phyloP scores from a whole-genome alignment of 2,329 filamentous ascomycete genomes.

The Ceratocystis huliohia region DNA sequence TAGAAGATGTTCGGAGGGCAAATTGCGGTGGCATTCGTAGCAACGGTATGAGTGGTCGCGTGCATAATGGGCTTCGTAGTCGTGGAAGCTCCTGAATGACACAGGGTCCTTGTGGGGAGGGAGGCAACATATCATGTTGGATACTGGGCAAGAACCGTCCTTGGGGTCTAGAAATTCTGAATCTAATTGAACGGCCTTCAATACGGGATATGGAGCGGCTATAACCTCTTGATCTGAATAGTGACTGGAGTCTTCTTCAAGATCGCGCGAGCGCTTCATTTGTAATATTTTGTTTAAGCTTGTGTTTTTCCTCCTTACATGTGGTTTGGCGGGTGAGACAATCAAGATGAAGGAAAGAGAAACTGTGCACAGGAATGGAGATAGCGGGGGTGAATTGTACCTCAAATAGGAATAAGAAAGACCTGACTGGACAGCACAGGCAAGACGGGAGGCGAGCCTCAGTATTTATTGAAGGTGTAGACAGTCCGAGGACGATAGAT shows the following conservation, averaged over 20 bases:
- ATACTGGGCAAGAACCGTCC: conserved; percentile 29
- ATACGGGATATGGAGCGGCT: conserved; percentile 17
- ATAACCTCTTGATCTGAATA: conserved; percentile 5
- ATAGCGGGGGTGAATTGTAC: conserved; percentile 17
- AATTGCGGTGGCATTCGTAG: conserved; percentile 70
- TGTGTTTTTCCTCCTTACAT: conserved; percentile 12
- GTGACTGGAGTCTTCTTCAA: conserved; percentile 31
- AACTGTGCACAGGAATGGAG: not conserved
- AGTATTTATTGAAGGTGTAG: not conserved
- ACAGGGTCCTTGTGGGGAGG: conserved; percentile 64
- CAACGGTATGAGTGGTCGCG: conserved; percentile 76
- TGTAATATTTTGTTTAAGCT: conserved; percentile 23
- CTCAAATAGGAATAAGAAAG: conserved; percentile 9
- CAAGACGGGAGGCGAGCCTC: too few species aligned
- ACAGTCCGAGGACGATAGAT: not conserved
- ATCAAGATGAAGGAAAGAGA: not conserved
- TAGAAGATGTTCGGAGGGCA: conserved; percentile 72
- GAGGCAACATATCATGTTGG: conserved; percentile 63
- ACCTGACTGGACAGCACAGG: too few species aligned
- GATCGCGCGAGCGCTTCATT: conserved; percentile 54
- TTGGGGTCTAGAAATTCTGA: conserved; percentile 24
- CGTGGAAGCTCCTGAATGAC: conserved; percentile 59
- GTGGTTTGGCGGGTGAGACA: not conserved
- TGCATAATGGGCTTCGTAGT: conserved; percentile 79
- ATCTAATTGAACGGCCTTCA: conserved; percentile 52